Percentiles rank a stretch among this genome's conserved stretches.
These are phyloP conservation scores for Ilex asprella DNA, from an alignment of 257 asterid species.

Conservation along the genomic window DNA sequence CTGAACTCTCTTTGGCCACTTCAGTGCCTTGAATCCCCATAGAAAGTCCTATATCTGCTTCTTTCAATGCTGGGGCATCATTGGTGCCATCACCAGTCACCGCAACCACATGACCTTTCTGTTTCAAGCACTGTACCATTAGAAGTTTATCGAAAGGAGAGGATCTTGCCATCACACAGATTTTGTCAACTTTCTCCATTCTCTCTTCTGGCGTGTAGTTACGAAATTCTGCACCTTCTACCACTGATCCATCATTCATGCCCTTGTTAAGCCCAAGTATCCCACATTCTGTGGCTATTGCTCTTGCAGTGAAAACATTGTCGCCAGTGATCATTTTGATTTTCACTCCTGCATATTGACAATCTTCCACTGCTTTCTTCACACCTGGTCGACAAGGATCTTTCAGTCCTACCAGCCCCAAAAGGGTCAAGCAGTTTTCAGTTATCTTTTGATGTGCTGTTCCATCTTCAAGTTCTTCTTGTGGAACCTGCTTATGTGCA, in stretches of 20 bases:
- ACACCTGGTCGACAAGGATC: conserved; percentile 65
- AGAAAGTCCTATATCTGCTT: conserved; percentile 64
- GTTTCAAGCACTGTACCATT: conserved; percentile 59
- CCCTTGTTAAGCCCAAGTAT: conserved; percentile 28
- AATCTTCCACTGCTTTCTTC: conserved; percentile 53
- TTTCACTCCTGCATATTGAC: conserved; percentile 54
- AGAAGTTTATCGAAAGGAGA: conserved; percentile 73
- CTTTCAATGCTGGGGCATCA: conserved; percentile 64
- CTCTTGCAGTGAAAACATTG: conserved; percentile 63
- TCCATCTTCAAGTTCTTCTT: not conserved
- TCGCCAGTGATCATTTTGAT: conserved; percentile 82
- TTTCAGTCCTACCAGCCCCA: conserved; percentile 58
- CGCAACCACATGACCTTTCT: conserved; percentile 67
- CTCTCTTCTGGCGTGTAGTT: conserved; percentile 49
- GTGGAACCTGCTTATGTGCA: conserved; percentile 40
- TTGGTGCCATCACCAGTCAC: conserved; percentile 73
- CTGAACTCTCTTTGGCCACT: conserved; percentile 67
- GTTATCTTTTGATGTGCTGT: conserved; percentile 13
- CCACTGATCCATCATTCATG: conserved; percentile 23
- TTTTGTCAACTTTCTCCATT: conserved; percentile 48
- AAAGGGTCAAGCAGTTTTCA: conserved; percentile 33
- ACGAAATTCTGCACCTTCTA: conserved; percentile 63
- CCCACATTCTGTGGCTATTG: conserved; percentile 77
- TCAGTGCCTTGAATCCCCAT: conserved; percentile 76
- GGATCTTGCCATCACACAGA: conserved; percentile 62